A percentile compares a stretch with the other conserved stretches of the same genome.
These are phyloP conservation scores for Wallacemonas collosoma DNA, from an alignment of 208 protist genomes.

Conservation along the genomic window DNA sequence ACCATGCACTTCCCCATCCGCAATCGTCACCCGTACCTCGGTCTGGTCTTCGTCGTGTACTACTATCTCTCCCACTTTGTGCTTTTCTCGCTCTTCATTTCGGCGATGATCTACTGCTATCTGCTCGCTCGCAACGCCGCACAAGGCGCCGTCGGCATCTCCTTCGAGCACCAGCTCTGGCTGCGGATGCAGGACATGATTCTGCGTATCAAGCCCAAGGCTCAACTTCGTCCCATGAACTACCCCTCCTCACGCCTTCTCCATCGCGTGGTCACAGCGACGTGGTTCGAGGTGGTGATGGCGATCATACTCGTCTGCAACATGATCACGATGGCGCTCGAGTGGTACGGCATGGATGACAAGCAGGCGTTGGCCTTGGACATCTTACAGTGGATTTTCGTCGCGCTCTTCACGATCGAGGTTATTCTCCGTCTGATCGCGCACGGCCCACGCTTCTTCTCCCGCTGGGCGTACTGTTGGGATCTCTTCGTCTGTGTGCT, in stretches of 20 bases:
- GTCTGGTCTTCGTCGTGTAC: slow-evolving; percentile 90
- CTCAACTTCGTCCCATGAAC: slow-evolving; percentile 59
- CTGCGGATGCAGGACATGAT: slow-evolving; percentile 81
- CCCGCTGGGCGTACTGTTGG: slow-evolving; percentile 80
- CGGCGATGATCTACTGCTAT: slow-evolving; percentile 90
- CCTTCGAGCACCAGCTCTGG: slow-evolving; percentile 80
- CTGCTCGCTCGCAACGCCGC: slow-evolving; percentile 65
- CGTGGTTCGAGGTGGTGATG: slow-evolving; percentile 74
- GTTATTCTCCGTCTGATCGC: slow-evolving; percentile 74
- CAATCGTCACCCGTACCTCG: slow-evolving; percentile 72
- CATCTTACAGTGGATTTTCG: slow-evolving; percentile 84
- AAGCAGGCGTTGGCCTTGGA: slow-evolving; percentile 52
- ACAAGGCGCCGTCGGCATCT: slow-evolving; percentile 61
- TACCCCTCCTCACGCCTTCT: slow-evolving; percentile 53
- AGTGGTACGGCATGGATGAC: slow-evolving; percentile 77
- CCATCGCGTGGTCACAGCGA: slow-evolving; percentile 56
- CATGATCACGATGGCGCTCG: slow-evolving; percentile 84
- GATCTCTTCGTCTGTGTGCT: slow-evolving; percentile 78
- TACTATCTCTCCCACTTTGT: slow-evolving; percentile 91
- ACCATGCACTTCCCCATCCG: slow-evolving; percentile 37
- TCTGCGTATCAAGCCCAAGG: slow-evolving; percentile 54
- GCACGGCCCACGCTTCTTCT: slow-evolving; percentile 78
- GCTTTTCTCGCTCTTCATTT: slow-evolving; percentile 90
- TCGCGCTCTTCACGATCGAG: slow-evolving; percentile 87
- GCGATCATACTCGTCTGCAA: slow-evolving; percentile 71